phyloP scores from a whole-genome alignment of 495 filamentous ascomycete genomes.

The Amorphotheca resinae region DNA sequence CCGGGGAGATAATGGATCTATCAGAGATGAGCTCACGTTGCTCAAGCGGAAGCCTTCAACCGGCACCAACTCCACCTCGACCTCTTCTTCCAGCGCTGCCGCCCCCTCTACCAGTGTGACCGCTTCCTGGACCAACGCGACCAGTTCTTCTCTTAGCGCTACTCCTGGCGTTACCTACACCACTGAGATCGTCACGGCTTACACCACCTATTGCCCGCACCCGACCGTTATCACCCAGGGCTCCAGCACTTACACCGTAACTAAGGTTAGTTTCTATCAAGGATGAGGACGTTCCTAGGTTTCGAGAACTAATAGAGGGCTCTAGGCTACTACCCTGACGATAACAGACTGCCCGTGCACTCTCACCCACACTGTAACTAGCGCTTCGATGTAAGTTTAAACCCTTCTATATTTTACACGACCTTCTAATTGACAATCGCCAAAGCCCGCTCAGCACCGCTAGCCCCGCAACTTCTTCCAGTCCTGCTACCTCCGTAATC shows the following conservation, averaged over 20 bases:
- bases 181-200: slow-evolving; percentile 19
- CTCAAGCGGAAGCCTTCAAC: slow-evolving; percentile 17
- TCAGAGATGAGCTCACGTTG: slow-evolving; percentile 32
- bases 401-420: background rate
- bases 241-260: slow-evolving; percentile 17
- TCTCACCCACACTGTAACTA: slow-evolving; percentile 3
- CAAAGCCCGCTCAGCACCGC: background rate
- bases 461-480: background rate
- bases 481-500: background rate
- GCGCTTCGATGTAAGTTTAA: background rate
- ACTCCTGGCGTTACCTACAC: background rate
- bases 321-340: slow-evolving; percentile 11
- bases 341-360: slow-evolving; percentile 15
- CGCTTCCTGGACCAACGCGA: background rate
- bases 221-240: slow-evolving; percentile 14
- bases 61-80: background rate
- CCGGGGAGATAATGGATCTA: slow-evolving; percentile 28
- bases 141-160: too few relatives aligned
- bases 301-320: background rate
- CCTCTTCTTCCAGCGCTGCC: background rate
- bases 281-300: too few relatives aligned
- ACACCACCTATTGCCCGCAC: slow-evolving; percentile 18
- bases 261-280: slow-evolving; percentile 6
- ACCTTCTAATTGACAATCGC: background rate
- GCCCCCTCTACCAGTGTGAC: too few relatives aligned